Base-by-base conservation (phyloP, 345 rosid species). In the Lenwebbia sp. region DNA sequence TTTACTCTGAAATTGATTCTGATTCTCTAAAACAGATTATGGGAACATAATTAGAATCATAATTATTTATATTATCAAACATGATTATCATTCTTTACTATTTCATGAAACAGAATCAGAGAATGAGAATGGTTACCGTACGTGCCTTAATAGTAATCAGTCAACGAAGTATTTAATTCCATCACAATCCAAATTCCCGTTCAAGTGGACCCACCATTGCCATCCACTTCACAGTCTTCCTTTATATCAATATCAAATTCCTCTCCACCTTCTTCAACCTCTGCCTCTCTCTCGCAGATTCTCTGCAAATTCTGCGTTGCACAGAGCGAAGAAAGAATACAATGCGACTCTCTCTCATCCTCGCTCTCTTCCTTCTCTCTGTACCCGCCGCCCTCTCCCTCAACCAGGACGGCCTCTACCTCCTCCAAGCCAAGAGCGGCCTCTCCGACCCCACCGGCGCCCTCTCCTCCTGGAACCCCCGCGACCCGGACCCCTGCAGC, bases 331-430 rank as follows among this genome's bases (percentile, higher is more conserved):
- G 19, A 21, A 28, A 37, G 28, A 33, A 9, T 6, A 55, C 83
- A 49, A 49, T 49, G 62, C 49, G 10, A 50, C 58, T 49, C 40
- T 23, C 41, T 21, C 41, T 90, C 62, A 86, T 85, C 44, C 85
- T 91, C 62, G 52, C 53, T 92, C 15, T 91, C 30, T 54, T 62
- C 37, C 76, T 82, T 13, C 84, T 90, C 82, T 87, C 82, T 25
- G 86, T 91, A n/a, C 54, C 90, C 11, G 52, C 90, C 44, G 44
- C 88, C 49, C 85, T 56, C 81, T 90, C 94, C 7, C 94, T 93
- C 2, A 95, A 90, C 93, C 92, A 94, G 83, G 98, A 96, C 74
- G 99, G 98, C 51, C 93, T 92, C 85, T 93, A 88, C 83, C 96
- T 97, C 84, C 95, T 90, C 84, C 92, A 89, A 84, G 95, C 92